Conservation (phyloP, 2,329 filamentous ascomycete genomes). For the Penicillium sp. region DNA sequence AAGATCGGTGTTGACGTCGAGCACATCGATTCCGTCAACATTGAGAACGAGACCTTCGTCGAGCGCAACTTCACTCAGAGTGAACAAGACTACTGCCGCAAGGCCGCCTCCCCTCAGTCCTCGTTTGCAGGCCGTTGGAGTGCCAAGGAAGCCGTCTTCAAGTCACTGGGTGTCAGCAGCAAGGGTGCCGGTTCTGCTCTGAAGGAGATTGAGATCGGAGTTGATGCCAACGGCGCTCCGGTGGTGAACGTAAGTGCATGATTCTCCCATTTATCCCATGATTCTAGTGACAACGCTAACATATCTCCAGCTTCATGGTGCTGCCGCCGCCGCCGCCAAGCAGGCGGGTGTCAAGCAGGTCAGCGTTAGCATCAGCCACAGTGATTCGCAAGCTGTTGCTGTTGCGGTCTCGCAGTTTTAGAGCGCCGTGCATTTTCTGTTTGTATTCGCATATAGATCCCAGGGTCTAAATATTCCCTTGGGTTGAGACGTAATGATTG, state of each 20-base stretch:
- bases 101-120: conserved; percentile 69
- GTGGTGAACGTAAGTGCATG: conserved; percentile 64
- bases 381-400: conserved; percentile 84
- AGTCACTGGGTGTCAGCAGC: conserved; percentile 78
- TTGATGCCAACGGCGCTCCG: conserved; percentile 72
- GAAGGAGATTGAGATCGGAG: conserved; percentile 87
- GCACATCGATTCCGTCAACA: conserved; percentile 75
- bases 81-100: conserved; percentile 79
- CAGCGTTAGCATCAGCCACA: conserved; percentile 91
- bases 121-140: conserved; percentile 94
- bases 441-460: conserved; percentile 12
- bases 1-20: conserved; percentile 93
- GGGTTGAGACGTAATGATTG: conserved; percentile 22
- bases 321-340: conserved; percentile 73
- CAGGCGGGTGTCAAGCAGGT: conserved; percentile 79
- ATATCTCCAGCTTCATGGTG: conserved; percentile 64
- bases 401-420: conserved; percentile 77
- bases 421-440: conserved; percentile 9
- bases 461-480: conserved; percentile 1
- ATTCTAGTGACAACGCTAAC: conserved; percentile 13
- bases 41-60: conserved; percentile 86
- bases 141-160: conserved; percentile 97
- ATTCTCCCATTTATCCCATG: not conserved
- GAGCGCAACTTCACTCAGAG: conserved; percentile 83
- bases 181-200: conserved; percentile 80